Evolutionary conservation across 495 filamentous ascomycete genomes (phyloP).

Genomic region (Penicillium egyptiacum): DNA sequence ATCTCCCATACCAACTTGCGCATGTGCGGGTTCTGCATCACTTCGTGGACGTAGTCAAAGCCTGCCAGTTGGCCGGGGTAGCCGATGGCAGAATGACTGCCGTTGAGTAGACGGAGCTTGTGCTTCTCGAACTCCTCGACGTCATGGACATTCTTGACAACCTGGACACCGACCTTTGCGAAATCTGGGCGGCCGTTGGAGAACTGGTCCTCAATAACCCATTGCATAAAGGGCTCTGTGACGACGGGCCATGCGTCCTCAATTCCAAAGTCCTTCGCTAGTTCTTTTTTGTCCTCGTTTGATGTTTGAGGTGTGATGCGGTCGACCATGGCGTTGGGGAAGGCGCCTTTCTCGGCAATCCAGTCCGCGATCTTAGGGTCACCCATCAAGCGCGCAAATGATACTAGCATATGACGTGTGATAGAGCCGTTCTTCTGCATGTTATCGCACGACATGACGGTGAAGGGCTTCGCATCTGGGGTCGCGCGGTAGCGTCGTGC

Average conservation of each 20-base stretch:
- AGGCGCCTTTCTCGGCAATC: conserved; percentile 42
- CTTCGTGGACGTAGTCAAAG: conserved; percentile 50
- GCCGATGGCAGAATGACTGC: conserved; percentile 46
- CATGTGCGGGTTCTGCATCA: conserved; percentile 43
- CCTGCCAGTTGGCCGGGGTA: conserved; percentile 49
- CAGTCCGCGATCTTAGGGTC: conserved; percentile 46
- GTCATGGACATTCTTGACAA: conserved; percentile 45
- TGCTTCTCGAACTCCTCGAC: conserved; percentile 52
- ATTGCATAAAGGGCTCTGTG: conserved; percentile 53
- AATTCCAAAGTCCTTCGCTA: conserved; percentile 42
- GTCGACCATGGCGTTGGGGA: conserved; percentile 54
- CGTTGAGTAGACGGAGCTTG: conserved; percentile 51
- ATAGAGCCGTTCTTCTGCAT: conserved; percentile 55
- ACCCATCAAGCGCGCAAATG: conserved; percentile 39
- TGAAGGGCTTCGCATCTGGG: no score
- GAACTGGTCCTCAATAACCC: conserved; percentile 52
- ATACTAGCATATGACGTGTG: conserved; percentile 49
- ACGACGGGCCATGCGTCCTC: conserved; percentile 50
- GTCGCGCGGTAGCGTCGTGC: conserved; percentile 38
- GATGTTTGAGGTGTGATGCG: conserved; percentile 51
- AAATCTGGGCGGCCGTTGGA: conserved; percentile 48
- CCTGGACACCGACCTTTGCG: conserved; percentile 47
- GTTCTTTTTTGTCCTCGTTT: conserved; percentile 35
- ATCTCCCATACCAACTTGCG: conserved; percentile 46
- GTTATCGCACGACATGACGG: conserved; percentile 52